Base-by-base conservation (phyloP, 2,329 filamentous ascomycete species). In the Fusarium palustre region DNA sequence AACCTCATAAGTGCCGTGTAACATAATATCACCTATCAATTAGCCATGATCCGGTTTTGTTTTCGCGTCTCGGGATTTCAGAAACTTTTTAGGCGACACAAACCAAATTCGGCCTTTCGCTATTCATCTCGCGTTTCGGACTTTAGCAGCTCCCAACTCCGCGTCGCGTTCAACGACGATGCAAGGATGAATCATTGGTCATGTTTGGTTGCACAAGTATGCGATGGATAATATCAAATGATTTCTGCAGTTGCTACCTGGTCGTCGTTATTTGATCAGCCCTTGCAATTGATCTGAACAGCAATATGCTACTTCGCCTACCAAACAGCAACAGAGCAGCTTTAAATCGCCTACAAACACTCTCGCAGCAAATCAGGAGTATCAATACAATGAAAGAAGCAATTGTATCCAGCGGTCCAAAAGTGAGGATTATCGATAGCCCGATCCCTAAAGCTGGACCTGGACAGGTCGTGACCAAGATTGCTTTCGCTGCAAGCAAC, bases 341-440 rank as follows among this genome's bases (percentile, higher is more conserved):
- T 2, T 9, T 45, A 0, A 28, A 30, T 11, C 46, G 60, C 1
- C 36, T 50, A 13, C 47, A 54, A 6, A 31, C 47, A 31, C 45
- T 69, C 7, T 57, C 66, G 3, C 36, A 25, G 0, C 66, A 66
- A 1, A 16, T 62, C 5, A 62, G 61, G 42, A 16, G 39, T 4
- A 25, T 13, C 1, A 52, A 31, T 28, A 69, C 43, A 2, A 69
- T 69, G 66, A 69, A 69, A 20, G 66, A 69, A 22, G 66, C 60
- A 1, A 69, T 68, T 3, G 60, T 69, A 0, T 58, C 61, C 3
- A 24, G 47, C 3, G 55, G 66, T 2, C 61, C 66, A 0, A 55
- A 55, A 15, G 66, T 69, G n/a, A 20, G 58, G 2, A 55, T 69
- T 1, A 9, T 63, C 3, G 61, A 69, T 1, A 63, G 47, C 4